A percentile compares a stretch with the other conserved stretches of the same genome.
phyloP scores from a whole-genome alignment of 805 yeast genomes.

The Schizosaccharomyces japonicus region DNA sequence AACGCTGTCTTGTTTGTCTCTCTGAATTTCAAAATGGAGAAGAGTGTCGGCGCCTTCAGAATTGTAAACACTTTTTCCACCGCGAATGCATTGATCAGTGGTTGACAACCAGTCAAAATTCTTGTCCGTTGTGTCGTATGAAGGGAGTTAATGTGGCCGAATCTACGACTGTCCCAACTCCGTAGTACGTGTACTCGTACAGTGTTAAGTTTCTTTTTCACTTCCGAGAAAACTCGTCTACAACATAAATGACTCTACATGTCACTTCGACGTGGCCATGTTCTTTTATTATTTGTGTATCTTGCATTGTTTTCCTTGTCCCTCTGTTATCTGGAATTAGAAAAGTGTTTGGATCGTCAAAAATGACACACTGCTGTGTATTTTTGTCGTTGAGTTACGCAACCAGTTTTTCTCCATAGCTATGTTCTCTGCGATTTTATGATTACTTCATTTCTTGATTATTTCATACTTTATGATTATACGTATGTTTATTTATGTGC shows the following conservation, averaged over 20 bases:
- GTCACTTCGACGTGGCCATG: background rate
- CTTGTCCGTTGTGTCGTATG: constrained; percentile 32
- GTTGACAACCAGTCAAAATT: constrained; percentile 29
- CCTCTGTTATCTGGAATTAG: background rate
- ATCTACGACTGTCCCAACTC: background rate
- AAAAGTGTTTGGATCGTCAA: no score
- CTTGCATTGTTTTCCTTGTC: background rate
- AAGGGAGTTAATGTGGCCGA: background rate
- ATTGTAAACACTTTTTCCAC: constrained; percentile 32
- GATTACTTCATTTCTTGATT: no score
- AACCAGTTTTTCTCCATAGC: no score
- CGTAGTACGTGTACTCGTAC: background rate
- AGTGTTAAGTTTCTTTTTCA: background rate
- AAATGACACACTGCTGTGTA: no score
- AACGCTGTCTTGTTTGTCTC: constrained; percentile 31
- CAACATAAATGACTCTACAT: background rate
- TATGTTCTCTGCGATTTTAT: no score
- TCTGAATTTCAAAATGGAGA: constrained; percentile 26
- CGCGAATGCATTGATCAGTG: constrained; percentile 31
- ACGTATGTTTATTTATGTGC: no score
- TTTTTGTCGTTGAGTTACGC: no score
- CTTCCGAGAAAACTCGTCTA: no score
- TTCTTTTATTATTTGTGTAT: no score
- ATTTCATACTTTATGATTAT: no score
- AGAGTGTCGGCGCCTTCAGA: constrained; percentile 21